A percentile compares a stretch with the other conserved stretches of the same genome.
phyloP scores from a whole-genome alignment of 768 basidiomycete genomes.

The Suillus americanus region DNA sequence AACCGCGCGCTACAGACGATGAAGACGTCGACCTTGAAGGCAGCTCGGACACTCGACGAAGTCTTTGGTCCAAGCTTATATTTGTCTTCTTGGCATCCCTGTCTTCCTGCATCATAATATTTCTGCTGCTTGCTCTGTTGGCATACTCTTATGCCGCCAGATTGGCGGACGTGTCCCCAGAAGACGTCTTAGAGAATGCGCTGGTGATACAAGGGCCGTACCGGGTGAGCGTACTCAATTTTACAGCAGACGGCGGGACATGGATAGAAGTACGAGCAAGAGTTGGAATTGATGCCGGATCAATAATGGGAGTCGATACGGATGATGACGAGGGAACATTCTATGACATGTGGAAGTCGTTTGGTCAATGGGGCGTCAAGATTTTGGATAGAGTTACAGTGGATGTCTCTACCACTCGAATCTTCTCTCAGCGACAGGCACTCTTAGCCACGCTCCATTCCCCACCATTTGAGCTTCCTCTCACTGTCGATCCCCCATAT shows the following conservation, averaged over 20 bases:
- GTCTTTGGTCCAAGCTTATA: constrained; percentile 34
- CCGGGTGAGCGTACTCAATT: constrained; percentile 58
- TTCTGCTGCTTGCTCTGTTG: constrained; percentile 47
- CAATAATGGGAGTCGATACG: constrained; percentile 54
- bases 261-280: constrained; percentile 58
- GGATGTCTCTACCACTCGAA: constrained; percentile 47
- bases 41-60: constrained; percentile 20
- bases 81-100: constrained; percentile 61
- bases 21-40: constrained; percentile 22
- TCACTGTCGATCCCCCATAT: constrained; percentile 36
- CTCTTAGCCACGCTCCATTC: constrained; percentile 48
- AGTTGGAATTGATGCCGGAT: constrained; percentile 69
- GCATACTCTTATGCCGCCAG: constrained; percentile 68
- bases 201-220: constrained; percentile 62
- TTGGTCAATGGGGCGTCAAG: constrained; percentile 69
- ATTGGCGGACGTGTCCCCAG: constrained; percentile 50
- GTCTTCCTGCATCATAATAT: constrained; percentile 44
- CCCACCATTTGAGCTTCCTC: constrained; percentile 53
- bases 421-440: constrained; percentile 41
- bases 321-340: constrained; percentile 44
- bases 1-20: constrained; percentile 10
- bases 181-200: constrained; percentile 56
- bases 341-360: constrained; percentile 55
- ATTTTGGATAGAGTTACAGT: constrained; percentile 57
- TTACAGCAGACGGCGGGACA: constrained; percentile 55